These are phyloP conservation scores for Buxus sempervirens DNA, from an alignment of 164 flowering plant genomes.

Conservation along the genomic window DNA sequence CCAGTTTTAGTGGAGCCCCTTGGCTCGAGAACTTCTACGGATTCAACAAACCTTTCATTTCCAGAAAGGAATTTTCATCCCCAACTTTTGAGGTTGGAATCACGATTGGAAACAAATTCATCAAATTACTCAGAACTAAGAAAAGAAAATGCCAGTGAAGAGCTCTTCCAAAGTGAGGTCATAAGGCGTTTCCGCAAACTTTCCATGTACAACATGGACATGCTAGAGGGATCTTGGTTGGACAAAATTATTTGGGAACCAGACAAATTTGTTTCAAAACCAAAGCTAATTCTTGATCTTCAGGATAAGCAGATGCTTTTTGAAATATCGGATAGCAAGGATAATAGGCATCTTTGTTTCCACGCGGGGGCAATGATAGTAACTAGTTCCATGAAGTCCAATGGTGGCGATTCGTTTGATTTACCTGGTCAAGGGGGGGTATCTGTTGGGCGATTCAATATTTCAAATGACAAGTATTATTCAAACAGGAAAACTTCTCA, in stretches of 20 bases:
- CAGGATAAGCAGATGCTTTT: constrained; percentile 96
- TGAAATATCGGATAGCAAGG: constrained; percentile 67
- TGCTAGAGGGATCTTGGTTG: constrained; percentile 81
- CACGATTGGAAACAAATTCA: constrained; percentile 34
- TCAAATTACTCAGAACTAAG: constrained; percentile 21
- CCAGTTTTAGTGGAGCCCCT: constrained; percentile 53
- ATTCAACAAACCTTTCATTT: constrained; percentile 5
- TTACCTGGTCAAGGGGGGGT: constrained; percentile 45
- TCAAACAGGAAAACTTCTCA: constrained; percentile 79
- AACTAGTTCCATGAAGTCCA: constrained; percentile 44
- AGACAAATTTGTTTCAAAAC: constrained; percentile 36
- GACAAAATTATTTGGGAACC: constrained; percentile 81
- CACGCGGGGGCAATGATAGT: constrained; percentile 93
- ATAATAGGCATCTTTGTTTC: constrained; percentile 44
- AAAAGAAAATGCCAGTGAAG: constrained; percentile 27
- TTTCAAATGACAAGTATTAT: constrained; percentile 88
- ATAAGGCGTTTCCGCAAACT: constrained; percentile 44
- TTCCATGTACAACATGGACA: constrained; percentile 53
- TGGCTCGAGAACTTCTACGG: constrained; percentile 42
- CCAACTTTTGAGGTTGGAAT: constrained; percentile 76
- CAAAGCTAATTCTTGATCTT: constrained; percentile 89
- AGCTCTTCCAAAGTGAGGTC: constrained; percentile 32
- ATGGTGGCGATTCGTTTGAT: constrained; percentile 51
- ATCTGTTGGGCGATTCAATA: constrained; percentile 61
- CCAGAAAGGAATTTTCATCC: constrained; percentile 56